Percentiles rank a stretch among this genome's conserved stretches.
Evolutionary conservation across 176 grass and related monocot species (phyloP).

Genomic region (Bothriochloa decipiens): DNA sequence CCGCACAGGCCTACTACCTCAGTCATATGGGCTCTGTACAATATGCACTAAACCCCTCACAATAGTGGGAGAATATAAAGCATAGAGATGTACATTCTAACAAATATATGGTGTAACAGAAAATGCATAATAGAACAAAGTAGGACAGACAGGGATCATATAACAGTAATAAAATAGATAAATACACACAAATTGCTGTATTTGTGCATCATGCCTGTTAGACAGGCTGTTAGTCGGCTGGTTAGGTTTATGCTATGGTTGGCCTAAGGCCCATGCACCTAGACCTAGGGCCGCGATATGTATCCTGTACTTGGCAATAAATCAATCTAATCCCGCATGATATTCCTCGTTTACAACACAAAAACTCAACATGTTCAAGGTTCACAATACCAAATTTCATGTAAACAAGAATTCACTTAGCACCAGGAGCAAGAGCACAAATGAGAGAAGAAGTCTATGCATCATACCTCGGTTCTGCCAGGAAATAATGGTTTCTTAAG

Average conservation of each 20-base stretch:
- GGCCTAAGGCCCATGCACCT: neutral
- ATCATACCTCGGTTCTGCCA: constrained; percentile 67
- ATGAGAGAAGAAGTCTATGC: neutral
- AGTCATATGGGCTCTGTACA: neutral
- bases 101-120: constrained; percentile 7
- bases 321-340: neutral
- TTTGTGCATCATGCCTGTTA: neutral
- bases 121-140: neutral
- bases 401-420: neutral
- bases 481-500: constrained; percentile 75
- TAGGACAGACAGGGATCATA: neutral
- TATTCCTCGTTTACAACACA: neutral
- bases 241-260: neutral
- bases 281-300: neutral
- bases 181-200: neutral
- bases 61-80: neutral
- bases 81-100: constrained; percentile 1
- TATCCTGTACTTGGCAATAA: neutral
- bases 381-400: constrained; percentile 5
- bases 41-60: neutral
- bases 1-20: too few species aligned
- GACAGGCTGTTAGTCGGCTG: neutral
- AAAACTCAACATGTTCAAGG: neutral
- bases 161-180: constrained; percentile 4
- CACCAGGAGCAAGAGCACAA: neutral